Evolutionary conservation across 306 rosid species (phyloP).

Genomic region (Corylus avellana): DNA sequence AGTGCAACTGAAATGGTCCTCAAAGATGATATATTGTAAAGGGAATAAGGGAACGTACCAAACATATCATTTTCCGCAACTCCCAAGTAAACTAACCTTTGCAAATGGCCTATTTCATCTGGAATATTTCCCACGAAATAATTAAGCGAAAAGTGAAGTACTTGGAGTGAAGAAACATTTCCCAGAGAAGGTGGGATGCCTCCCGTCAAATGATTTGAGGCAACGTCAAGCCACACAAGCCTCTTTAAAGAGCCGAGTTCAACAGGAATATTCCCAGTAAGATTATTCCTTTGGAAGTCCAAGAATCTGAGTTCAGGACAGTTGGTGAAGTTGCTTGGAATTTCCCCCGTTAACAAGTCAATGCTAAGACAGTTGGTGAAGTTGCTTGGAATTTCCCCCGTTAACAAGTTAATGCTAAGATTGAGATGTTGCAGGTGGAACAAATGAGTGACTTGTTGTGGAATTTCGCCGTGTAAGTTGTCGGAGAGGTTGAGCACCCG

Average conservation of each 20-base stretch:
- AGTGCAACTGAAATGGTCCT: rapidly evolving
- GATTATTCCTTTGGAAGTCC: background rate
- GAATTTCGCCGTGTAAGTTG: too few relatives aligned
- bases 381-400: too few relatives aligned
- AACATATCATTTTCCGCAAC: conserved; percentile 2
- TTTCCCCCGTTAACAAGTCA: too few relatives aligned
- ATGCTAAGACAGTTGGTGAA: too few relatives aligned
- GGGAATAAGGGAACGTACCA: conserved; percentile 31
- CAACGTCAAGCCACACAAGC: conserved; percentile 12
- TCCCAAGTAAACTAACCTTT: background rate
- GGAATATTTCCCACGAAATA: conserved; percentile 16
- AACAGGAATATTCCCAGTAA: conserved; percentile 19
- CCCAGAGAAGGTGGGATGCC: conserved; percentile 26
- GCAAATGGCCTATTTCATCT: background rate
- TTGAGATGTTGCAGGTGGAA: too few relatives aligned
- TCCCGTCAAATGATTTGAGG: conserved; percentile 24
- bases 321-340: too few relatives aligned
- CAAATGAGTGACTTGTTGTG: too few relatives aligned
- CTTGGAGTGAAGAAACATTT: conserved; percentile 11
- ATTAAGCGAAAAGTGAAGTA: background rate
- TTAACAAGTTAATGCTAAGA: too few relatives aligned
- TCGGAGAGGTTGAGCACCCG: too few relatives aligned
- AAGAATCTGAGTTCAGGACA: background rate
- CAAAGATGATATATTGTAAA: conserved; percentile 30
- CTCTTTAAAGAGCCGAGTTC: conserved; percentile 22